Base-by-base conservation (phyloP, 1,284 basidiomycete genomes). In the Moesziomyces sp. region DNA sequence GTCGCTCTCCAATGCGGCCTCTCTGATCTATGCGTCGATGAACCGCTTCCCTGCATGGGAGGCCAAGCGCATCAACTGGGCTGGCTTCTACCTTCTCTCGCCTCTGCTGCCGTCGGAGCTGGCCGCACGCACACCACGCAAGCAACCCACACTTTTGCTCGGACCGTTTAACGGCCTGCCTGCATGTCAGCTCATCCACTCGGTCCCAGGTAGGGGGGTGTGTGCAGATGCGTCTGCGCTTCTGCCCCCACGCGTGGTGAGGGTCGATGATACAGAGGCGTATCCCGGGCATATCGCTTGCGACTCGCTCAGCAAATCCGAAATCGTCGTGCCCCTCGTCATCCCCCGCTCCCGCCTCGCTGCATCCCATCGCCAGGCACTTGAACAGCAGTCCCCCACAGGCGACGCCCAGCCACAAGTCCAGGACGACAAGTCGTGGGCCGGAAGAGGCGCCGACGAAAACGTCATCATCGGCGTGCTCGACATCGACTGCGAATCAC, bases 111-210 rank as follows among this genome's bases (percentile, higher is more conserved):
- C 84, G 3, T 59, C 76, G 6, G 52, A 62, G 6, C 23, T 69
- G 13, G 28, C 40, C 46, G 16, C 55, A 0, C 18, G 65, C 23
- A 48, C 45, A 8, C 24, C 35, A 18, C 52, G 59, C 3, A 35
- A 24, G 16, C 7, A 38, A 11, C 81, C 76, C 1, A 82, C 78
- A 5, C 79, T 86, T 46, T 65, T 82, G 35, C 77, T 86, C 5
- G 85, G 84, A 0, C 85, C 85, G 0, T 86, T 85, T 54, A 82
- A 84, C 64, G 85, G 85, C 19, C 69, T 85, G n/a, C 85, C 85
- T 2, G 85, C 85, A 1, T 86, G 85, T 65, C 77, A 83, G 51
- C 67, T 73, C 24, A 83, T 85, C 64, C 60, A 67, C 3, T 77
- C 79, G 30, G 65, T 81, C 0, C 75, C 75, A 0, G 81, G 81